These are phyloP conservation scores for Trapa bicornis DNA, from an alignment of 345 rosid genomes.

Conservation along the genomic window DNA sequence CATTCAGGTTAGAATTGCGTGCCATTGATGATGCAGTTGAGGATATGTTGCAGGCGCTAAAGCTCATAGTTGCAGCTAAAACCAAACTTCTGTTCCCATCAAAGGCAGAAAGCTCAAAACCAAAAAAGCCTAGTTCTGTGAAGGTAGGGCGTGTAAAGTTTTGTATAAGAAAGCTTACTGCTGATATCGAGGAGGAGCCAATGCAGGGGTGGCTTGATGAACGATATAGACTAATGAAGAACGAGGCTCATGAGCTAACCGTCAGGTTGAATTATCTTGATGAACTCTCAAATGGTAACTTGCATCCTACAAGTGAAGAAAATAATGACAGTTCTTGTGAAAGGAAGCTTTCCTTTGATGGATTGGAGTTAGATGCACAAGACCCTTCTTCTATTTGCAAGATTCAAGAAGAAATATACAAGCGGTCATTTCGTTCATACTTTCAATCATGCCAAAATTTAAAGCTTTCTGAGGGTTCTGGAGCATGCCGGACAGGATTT, in stretches of 20 bases:
- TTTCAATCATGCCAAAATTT: constrained; percentile 76
- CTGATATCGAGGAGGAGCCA: constrained; percentile 97
- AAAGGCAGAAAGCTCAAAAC: constrained; percentile 55
- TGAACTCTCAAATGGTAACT: constrained; percentile 39
- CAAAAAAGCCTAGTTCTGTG: constrained; percentile 52
- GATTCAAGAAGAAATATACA: constrained; percentile 61
- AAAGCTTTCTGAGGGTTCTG: constrained; percentile 63
- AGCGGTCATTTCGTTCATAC: constrained; percentile 65
- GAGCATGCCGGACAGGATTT: constrained; percentile 67
- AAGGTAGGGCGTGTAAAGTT: constrained; percentile 71
- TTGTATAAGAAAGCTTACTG: constrained; percentile 56
- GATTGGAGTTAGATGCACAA: constrained; percentile 46
- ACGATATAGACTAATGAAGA: constrained; percentile 69
- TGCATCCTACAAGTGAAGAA: constrained; percentile 38
- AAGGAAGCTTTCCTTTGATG: constrained; percentile 40
- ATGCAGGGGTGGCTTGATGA: constrained; percentile 99
- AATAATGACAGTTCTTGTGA: constrained; percentile 35
- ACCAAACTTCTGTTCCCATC: constrained; percentile 35
- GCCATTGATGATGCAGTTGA: constrained; percentile 93
- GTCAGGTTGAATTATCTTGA: constrained; percentile 78
- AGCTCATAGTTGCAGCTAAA: constrained; percentile 63
- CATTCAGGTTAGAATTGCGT: constrained; percentile 81
- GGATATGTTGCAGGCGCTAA: constrained; percentile 85
- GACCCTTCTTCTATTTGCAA: constrained; percentile 43
- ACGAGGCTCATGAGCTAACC: constrained; percentile 78